Percentiles rank a stretch among this genome's conserved stretches.
Evolutionary conservation across 495 filamentous ascomycete species (phyloP).

Genomic region (Saxispiralis lemnorum): DNA sequence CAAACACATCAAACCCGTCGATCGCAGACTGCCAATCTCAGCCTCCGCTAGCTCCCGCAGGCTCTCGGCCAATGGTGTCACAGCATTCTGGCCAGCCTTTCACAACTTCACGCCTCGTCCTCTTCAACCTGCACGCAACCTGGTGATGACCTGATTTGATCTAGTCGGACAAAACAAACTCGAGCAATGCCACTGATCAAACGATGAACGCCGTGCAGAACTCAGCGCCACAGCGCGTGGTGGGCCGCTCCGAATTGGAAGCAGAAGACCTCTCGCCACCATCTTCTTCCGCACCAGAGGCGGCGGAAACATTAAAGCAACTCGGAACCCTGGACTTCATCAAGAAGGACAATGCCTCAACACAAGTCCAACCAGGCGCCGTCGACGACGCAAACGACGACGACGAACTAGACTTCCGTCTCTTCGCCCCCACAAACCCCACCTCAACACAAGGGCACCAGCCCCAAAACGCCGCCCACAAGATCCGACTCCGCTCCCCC

Average conservation of each 20-base stretch:
- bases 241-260: constrained; percentile 2
- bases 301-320: background rate
- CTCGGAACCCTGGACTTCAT: background rate
- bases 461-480: background rate
- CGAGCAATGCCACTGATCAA: too few relatives aligned
- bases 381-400: background rate
- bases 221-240: background rate
- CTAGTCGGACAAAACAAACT: too few relatives aligned
- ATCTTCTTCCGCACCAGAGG: background rate
- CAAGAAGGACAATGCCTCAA: background rate
- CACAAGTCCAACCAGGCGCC: background rate
- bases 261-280: constrained; percentile 2
- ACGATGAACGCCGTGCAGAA: too few relatives aligned
- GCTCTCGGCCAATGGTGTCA: too few relatives aligned
- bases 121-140: too few relatives aligned
- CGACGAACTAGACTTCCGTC: constrained; percentile 7
- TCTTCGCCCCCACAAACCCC: constrained; percentile 5
- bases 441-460: background rate
- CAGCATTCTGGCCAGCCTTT: too few relatives aligned
- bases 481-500: constrained; percentile 8
- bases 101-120: too few relatives aligned
- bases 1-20: too few relatives aligned
- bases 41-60: too few relatives aligned
- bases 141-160: too few relatives aligned
- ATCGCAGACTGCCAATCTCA: too few relatives aligned